Percentiles rank a stretch among this genome's conserved stretches.
These are phyloP conservation scores for Inosperma sp. DNA, from an alignment of 768 basidiomycete genomes.

Conservation along the genomic window DNA sequence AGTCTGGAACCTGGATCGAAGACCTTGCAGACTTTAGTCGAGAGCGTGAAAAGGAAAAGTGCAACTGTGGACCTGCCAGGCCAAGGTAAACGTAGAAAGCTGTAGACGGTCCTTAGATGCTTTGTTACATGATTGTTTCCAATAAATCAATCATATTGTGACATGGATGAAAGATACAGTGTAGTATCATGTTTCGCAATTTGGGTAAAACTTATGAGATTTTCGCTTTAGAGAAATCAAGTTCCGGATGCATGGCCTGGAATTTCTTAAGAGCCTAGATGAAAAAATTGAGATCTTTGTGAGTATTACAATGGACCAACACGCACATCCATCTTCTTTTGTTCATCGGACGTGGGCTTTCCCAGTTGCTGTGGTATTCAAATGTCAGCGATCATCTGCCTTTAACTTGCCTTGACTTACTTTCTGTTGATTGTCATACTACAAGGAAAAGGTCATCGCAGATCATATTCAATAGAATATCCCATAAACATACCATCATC, in stretches of 20 bases:
- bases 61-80: slow-evolving; percentile 23
- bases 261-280: slow-evolving; percentile 80
- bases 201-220: slow-evolving; percentile 50
- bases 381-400: background rate
- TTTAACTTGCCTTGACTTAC: slow-evolving; percentile 28
- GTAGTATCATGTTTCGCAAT: too few relatives aligned
- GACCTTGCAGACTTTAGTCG: slow-evolving; percentile 65
- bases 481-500: slow-evolving; percentile 83
- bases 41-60: slow-evolving; percentile 84
- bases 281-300: background rate
- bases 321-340: slow-evolving; percentile 84
- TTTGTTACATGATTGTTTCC: too few relatives aligned
- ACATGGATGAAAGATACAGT: too few relatives aligned
- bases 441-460: slow-evolving; percentile 6
- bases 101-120: too few relatives aligned
- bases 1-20: slow-evolving; percentile 19
- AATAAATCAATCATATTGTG: too few relatives aligned
- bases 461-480: slow-evolving; percentile 1
- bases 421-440: slow-evolving; percentile 81
- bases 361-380: slow-evolving; percentile 71
- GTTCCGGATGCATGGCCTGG: slow-evolving; percentile 84
- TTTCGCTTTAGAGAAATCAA: slow-evolving; percentile 92
- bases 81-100: slow-evolving; percentile 39
- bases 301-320: slow-evolving; percentile 5
- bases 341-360: slow-evolving; percentile 90